phyloP scores from a whole-genome alignment of 805 yeast genomes.

The Starmerella gropengiesseri region DNA sequence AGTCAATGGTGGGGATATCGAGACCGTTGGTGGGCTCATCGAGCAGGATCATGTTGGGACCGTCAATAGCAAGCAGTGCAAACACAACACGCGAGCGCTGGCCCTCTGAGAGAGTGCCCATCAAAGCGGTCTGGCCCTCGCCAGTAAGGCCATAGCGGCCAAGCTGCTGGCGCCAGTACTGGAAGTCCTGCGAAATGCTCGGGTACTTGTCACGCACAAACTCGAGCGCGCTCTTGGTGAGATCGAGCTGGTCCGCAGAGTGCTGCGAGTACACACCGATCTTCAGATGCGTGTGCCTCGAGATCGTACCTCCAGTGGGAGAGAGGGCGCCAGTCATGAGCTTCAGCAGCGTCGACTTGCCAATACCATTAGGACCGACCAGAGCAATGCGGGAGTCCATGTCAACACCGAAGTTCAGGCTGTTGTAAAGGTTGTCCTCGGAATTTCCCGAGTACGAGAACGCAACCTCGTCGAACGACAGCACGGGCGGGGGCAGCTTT shows the following conservation, averaged over 20 bases:
- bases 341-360: conserved; percentile 91
- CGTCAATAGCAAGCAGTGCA: conserved; percentile 87
- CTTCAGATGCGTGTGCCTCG: conserved; percentile 94
- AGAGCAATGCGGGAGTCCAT: conserved; percentile 98
- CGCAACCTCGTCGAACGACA: conserved; percentile 89
- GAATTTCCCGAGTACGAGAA: conserved; percentile 67
- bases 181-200: conserved; percentile 88
- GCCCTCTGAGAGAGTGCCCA: conserved; percentile 98
- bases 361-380: conserved; percentile 99
- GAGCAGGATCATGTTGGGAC: conserved; percentile 85
- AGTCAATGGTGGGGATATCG: conserved; percentile 96
- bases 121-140: conserved; percentile 95
- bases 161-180: conserved; percentile 87
- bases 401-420: conserved; percentile 94
- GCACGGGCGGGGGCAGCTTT: conserved; percentile 96
- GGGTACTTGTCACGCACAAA: conserved; percentile 93
- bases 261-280: conserved; percentile 98
- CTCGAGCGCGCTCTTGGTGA: conserved; percentile 89
- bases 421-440: conserved; percentile 80
- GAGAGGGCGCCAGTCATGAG: conserved; percentile 90
- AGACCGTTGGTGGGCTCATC: conserved; percentile 99
- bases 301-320: conserved; percentile 89
- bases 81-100: conserved; percentile 98
- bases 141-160: conserved; percentile 98
- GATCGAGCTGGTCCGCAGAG: conserved; percentile 94